Percentiles rank a stretch among this genome's conserved stretches.
These are phyloP conservation scores for Xylariaceae sp. DNA, from an alignment of 2,329 filamentous ascomycete genomes.

Conservation along the genomic window DNA sequence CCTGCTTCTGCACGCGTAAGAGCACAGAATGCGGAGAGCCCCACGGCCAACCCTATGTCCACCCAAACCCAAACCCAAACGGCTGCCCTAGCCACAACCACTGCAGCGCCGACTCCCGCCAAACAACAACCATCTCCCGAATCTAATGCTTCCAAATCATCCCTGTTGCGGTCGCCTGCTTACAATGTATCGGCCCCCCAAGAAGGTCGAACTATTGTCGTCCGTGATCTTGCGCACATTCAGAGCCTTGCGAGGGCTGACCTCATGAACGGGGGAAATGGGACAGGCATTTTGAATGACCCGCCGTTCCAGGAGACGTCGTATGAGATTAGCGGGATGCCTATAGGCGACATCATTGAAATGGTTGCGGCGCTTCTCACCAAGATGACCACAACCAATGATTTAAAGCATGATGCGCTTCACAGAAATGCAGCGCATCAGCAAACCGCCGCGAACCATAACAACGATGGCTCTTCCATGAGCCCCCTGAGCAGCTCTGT, in stretches of 20 bases:
- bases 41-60: slow-evolving; percentile 43
- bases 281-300: slow-evolving; percentile 46
- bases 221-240: slow-evolving; percentile 87
- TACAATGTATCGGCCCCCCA: slow-evolving; percentile 34
- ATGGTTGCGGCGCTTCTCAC: slow-evolving; percentile 96
- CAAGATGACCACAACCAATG: slow-evolving; percentile 96
- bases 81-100: slow-evolving; percentile 18
- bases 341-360: slow-evolving; percentile 93
- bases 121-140: slow-evolving; percentile 27
- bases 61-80: slow-evolving; percentile 30
- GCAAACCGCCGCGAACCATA: slow-evolving; percentile 44
- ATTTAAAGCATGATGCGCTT: slow-evolving; percentile 85
- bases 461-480: slow-evolving; percentile 51
- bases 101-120: slow-evolving; percentile 18
- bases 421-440: slow-evolving; percentile 65
- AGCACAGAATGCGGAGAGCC: slow-evolving; percentile 37
- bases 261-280: slow-evolving; percentile 49
- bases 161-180: slow-evolving; percentile 21
- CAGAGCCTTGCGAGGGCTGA: slow-evolving; percentile 83
- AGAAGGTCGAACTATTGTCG: slow-evolving; percentile 60
- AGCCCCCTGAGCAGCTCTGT: slow-evolving; percentile 62
- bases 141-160: slow-evolving; percentile 21
- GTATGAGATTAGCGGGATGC: slow-evolving; percentile 97
- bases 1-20: slow-evolving; percentile 31
- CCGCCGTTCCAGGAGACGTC: slow-evolving; percentile 53